A percentile compares a stretch with the other conserved stretches of the same genome.
These are phyloP conservation scores for Colletotrichum agaves DNA, from an alignment of 2,329 filamentous ascomycete species.

Conservation along the genomic window DNA sequence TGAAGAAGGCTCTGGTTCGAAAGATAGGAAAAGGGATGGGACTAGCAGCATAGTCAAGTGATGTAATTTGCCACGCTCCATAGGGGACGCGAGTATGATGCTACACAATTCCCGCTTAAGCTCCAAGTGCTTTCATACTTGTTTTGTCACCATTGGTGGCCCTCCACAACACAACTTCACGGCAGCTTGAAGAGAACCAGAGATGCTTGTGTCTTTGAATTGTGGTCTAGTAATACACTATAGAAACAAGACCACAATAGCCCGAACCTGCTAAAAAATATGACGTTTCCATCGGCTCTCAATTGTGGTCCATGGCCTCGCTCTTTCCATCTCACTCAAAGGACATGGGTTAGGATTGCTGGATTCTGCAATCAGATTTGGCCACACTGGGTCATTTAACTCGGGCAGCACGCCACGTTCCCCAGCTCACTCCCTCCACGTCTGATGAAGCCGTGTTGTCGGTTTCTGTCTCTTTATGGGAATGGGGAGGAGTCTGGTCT, in stretches of 20 bases:
- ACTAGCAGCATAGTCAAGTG: constrained; percentile 48
- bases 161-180: no score
- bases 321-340: neutral
- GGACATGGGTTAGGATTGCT: neutral
- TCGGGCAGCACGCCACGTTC: neutral
- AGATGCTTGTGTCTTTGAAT: no score
- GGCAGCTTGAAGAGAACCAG: no score
- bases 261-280: no score
- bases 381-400: neutral
- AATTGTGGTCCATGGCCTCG: no score
- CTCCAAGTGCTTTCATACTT: no score
- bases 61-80: neutral
- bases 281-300: no score
- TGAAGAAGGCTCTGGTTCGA: constrained; percentile 82
- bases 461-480: neutral
- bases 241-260: no score
- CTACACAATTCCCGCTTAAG: no score
- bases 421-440: neutral
- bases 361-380: neutral
- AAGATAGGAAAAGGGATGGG: constrained; percentile 85
- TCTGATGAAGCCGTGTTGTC: neutral
- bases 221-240: no score
- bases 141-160: no score
- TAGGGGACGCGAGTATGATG: neutral
- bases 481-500: neutral